Conservation (phyloP, 1,284 basidiomycete species). For the Apiotrichum sp. region DNA sequence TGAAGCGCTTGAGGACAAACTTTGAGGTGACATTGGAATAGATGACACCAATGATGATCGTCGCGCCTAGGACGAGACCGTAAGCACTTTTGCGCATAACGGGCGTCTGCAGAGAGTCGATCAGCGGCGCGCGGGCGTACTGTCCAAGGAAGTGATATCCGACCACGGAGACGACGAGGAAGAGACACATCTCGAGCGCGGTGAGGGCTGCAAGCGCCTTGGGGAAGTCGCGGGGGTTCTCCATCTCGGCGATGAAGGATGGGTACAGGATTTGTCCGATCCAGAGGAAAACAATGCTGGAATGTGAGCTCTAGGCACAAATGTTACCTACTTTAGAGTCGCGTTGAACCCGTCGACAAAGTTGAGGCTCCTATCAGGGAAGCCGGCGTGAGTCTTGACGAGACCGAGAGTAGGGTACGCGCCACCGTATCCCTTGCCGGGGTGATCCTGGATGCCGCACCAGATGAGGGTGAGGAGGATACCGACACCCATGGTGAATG, state of each 20-base stretch:
- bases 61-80: conserved; percentile 40
- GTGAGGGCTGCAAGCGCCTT: conserved; percentile 51
- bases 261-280: conserved; percentile 56
- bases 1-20: conserved; percentile 44
- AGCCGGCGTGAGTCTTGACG: conserved; percentile 31
- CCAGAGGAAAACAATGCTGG: conserved; percentile 53
- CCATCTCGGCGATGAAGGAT: conserved; percentile 49
- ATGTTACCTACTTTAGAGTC: conserved; percentile 37
- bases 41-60: conserved; percentile 41
- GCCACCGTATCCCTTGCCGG: conserved; percentile 38
- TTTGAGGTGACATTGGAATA: conserved; percentile 42
- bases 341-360: conserved; percentile 55
- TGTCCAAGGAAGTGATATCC: conserved; percentile 52
- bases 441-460: conserved; percentile 51
- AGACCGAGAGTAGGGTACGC: conserved; percentile 33
- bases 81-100: conserved; percentile 53
- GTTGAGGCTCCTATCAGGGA: conserved; percentile 48
- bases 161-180: conserved; percentile 58
- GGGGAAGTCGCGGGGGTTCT: conserved; percentile 55
- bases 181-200: conserved; percentile 56
- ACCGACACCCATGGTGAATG: conserved; percentile 56
- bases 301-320: no score
- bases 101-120: conserved; percentile 41
- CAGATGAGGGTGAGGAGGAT: conserved; percentile 56
- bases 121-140: conserved; percentile 43